Conservation (phyloP, 441 rosid species). For the Raphanus hybrid region DNA sequence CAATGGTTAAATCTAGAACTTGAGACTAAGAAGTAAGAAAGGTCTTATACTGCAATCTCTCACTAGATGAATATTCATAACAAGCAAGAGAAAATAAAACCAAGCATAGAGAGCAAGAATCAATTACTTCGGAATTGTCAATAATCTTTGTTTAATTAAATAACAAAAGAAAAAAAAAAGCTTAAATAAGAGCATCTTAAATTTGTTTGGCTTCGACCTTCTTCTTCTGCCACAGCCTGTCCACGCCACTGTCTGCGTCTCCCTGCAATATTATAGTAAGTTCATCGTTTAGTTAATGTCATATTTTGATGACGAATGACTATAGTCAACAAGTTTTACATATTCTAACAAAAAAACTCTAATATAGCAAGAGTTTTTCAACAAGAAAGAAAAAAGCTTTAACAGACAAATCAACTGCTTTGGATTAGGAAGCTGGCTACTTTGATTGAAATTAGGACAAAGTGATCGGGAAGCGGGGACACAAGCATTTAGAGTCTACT, state of each 20-base stretch:
- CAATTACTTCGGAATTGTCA: not conserved
- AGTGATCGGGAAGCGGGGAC: no score
- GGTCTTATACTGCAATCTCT: not conserved
- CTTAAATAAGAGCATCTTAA: not conserved
- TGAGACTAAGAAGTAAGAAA: not conserved
- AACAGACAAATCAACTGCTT: not conserved
- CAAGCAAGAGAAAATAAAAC: not conserved
- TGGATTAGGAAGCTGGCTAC: no score
- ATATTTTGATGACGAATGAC: not conserved
- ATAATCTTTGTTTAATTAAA: not conserved
- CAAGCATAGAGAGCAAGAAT: not conserved
- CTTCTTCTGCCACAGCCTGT: conserved; percentile 94
- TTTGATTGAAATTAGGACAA: no score
- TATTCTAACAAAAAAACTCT: not conserved
- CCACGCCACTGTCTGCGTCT: conserved; percentile 86
- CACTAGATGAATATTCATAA: not conserved
- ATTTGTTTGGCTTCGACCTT: conserved; percentile 64
- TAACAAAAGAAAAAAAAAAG: not conserved
- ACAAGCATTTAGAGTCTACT: not conserved
- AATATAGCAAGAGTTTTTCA: not conserved
- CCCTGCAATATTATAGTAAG: conserved; percentile 52
- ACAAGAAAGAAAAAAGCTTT: no score
- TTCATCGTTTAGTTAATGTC: not conserved
- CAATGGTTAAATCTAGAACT: not conserved
- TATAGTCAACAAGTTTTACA: not conserved